Base-by-base conservation (phyloP, 1,284 basidiomycete genomes). In the Moesziomyces antarcticus region DNA sequence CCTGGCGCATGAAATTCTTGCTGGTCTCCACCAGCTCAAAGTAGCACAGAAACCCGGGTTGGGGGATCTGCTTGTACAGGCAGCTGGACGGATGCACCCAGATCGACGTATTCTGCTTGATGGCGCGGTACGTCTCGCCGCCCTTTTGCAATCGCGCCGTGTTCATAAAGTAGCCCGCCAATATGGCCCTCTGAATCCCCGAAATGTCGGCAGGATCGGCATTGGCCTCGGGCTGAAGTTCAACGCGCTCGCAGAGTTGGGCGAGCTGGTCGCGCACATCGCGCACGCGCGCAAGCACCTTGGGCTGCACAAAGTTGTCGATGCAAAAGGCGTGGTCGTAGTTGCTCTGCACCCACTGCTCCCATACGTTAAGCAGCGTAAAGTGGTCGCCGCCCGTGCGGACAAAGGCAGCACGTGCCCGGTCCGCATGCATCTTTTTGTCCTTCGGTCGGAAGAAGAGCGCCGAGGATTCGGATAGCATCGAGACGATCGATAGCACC, bases 381-480 rank as follows among this genome's bases (percentile, higher is more conserved):
- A 99, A 97, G 85, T 98, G 96, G 81, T 99, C 97, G 18, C 97
- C 96, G n/a, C 94, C 97, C 0, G 92, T 87, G 48, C 92, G 93
- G 52, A 95, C 90, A 22, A 79, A 99, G 82, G 97, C 97, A 84
- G 97, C 93, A 56, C 96, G 89, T 3, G 96, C 96, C 85, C 97
- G 93, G 81, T 98, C 96, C 5, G 85, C 85, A 48, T 85, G 84
- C 66, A 85, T 61, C 75, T 85, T 85, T 78, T 85, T 85, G 87
- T 98, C 96, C 86, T 99, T 99, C 0, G 97, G 97, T 25, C 96
- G 90, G 83, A 94, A 98, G 84, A 99, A 96, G 20, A 99, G 87
- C 3, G 94, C 96, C 0, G 91, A 90, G 1, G 94, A 97, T 85
- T 98, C 97, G 52, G 93, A 93, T 14, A 99, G 88, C 97, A 99